phyloP scores from a whole-genome alignment of 2,329 filamentous ascomycete genomes.

The Beauveria scarabaeidicola region DNA sequence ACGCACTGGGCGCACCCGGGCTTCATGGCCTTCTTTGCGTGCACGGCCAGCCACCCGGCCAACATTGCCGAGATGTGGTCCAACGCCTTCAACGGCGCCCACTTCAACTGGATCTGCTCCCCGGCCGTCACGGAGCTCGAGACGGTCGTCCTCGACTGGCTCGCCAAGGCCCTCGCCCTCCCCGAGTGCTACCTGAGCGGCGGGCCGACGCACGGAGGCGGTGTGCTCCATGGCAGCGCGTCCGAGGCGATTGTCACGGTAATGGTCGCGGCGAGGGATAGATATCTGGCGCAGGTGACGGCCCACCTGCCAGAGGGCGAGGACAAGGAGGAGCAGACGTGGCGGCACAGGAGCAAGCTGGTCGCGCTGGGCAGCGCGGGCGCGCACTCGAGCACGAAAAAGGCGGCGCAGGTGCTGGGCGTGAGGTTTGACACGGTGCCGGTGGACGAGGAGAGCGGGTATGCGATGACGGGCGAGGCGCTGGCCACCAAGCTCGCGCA shows the following conservation, averaged over 20 bases:
- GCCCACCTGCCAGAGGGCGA: constrained; percentile 42
- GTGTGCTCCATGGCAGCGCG: constrained; percentile 89
- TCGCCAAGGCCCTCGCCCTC: constrained; percentile 66
- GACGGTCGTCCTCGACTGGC: constrained; percentile 87
- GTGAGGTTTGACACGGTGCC: constrained; percentile 69
- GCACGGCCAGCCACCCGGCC: constrained; percentile 69
- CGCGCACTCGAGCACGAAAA: constrained; percentile 76
- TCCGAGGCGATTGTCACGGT: constrained; percentile 80
- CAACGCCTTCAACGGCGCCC: constrained; percentile 77
- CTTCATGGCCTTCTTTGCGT: constrained; percentile 94
- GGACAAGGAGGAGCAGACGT: constrained; percentile 62
- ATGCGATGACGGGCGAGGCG: constrained; percentile 58
- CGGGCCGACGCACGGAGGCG: constrained; percentile 62
- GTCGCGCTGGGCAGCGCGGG: constrained; percentile 75
- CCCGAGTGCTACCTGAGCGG: constrained; percentile 67
- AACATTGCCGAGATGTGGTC: constrained; percentile 92
- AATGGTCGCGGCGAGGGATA: constrained; percentile 79
- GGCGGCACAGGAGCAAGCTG: constrained; percentile 44
- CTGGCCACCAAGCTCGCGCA: constrained; percentile 55
- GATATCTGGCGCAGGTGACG: constrained; percentile 57
- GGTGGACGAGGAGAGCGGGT: constrained; percentile 53
- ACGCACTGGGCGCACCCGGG: constrained; percentile 94
- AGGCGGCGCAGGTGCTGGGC: constrained; percentile 78
- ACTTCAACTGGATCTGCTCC: constrained; percentile 96
- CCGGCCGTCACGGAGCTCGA: constrained; percentile 90